Conservation (phyloP, 192 early-diverging fungal genomes). For the Funneliformis geosporum region DNA sequence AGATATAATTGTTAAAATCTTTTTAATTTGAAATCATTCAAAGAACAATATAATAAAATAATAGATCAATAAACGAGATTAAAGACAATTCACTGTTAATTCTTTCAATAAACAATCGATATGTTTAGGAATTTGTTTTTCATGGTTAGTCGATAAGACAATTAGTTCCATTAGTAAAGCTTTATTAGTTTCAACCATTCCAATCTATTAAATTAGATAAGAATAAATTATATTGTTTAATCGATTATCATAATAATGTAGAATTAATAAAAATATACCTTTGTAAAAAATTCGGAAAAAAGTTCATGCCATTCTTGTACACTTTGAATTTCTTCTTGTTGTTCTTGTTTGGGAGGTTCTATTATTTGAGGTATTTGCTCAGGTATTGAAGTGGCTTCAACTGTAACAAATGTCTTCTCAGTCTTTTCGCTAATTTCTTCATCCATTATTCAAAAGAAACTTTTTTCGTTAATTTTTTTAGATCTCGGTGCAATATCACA, state of each 20-base stretch:
- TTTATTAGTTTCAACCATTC: slow-evolving; percentile 14
- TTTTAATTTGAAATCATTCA: neutral
- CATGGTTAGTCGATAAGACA: slow-evolving; percentile 1
- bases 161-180: slow-evolving; percentile 25
- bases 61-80: neutral
- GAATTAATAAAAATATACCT: neutral
- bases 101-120: slow-evolving; percentile 17
- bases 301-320: slow-evolving; percentile 6
- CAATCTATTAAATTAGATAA: slow-evolving; percentile 4
- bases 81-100: slow-evolving; percentile 6
- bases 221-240: neutral
- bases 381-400: neutral
- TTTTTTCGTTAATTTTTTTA: no score
- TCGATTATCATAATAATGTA: neutral
- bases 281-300: neutral
- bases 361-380: neutral
- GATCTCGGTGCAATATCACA: no score
- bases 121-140: slow-evolving; percentile 23
- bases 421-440: neutral
- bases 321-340: neutral
- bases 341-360: neutral
- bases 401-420: neutral
- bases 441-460: neutral
- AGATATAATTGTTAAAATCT: neutral
- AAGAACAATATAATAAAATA: neutral